Evolutionary conservation across 2,329 filamentous ascomycete genomes (phyloP).

Genomic region (Aspergillus chevalieri): DNA sequence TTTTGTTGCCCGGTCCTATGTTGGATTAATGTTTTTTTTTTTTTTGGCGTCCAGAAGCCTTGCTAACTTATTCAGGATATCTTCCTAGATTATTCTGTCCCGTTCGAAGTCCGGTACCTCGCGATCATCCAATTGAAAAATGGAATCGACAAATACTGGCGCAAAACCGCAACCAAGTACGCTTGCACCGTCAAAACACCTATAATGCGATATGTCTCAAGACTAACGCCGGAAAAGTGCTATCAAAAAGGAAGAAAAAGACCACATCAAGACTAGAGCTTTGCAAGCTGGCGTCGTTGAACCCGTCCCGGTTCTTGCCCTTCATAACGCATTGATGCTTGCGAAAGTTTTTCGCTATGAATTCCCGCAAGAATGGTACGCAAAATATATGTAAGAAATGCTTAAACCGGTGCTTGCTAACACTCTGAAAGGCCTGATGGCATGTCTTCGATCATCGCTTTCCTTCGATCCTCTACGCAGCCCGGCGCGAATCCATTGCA

Average conservation of each 20-base stretch:
- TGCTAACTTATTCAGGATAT: slow-evolving; percentile 51
- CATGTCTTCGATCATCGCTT: slow-evolving; percentile 51
- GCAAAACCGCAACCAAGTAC: slow-evolving; percentile 66
- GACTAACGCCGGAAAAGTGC: slow-evolving; percentile 40
- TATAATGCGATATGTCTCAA: not conserved
- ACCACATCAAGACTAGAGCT: slow-evolving; percentile 65
- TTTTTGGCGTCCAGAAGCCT: not conserved
- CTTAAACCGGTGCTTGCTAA: slow-evolving; percentile 3
- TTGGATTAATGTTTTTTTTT: not conserved
- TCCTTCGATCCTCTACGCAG: slow-evolving; percentile 54
- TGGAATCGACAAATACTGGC: slow-evolving; percentile 92
- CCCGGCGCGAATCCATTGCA: slow-evolving; percentile 56
- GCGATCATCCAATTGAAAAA: slow-evolving; percentile 94
- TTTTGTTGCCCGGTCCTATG: not conserved
- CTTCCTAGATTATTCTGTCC: slow-evolving; percentile 73
- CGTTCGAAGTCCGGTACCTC: slow-evolving; percentile 74
- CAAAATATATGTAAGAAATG: not conserved
- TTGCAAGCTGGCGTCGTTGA: slow-evolving; percentile 74
- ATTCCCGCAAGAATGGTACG: slow-evolving; percentile 75
- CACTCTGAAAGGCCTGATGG: slow-evolving; percentile 38
- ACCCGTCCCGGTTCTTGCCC: slow-evolving; percentile 64
- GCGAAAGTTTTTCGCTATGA: slow-evolving; percentile 87
- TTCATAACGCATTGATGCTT: slow-evolving; percentile 82
- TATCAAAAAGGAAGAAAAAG: slow-evolving; percentile 65
- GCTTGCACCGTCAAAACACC: slow-evolving; percentile 6